Base-by-base conservation (phyloP, 352 stramenopile species). In the Globisporangium iwayamae region DNA sequence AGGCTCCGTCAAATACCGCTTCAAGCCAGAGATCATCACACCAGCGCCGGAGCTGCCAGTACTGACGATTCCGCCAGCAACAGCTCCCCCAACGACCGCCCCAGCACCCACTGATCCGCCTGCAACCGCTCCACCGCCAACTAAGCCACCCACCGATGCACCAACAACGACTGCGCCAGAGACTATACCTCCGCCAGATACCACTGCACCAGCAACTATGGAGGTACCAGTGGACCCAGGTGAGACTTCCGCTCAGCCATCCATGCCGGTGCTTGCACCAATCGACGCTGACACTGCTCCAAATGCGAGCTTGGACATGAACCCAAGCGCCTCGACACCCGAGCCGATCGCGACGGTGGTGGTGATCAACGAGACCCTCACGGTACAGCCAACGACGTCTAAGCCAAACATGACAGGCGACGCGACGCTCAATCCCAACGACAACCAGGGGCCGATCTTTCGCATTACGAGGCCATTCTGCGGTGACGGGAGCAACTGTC, bases 401-500 rank as follows among this genome's bases (percentile, higher is more conserved):
- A 41, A 46, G 34, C 53, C 53, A 7, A 47, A 58, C 18, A 9
- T 30, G 7, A 32, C 32, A n/a, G 10, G 10, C 2, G 39, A 62
- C n/a, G 18, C 16, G 22, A 5, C 60, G 58, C 39, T 56, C 67
- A 16, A 74, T 66, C 54, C 71, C 66, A 34, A 79, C 65, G 0
- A 62, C 72, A 28, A 76, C 50, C 22, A 61, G 60, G 7, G 48
- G 0, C 67, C 67, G 41, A 76, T 69, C 34, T 55, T 60, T 3
- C 56, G 39, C 16, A 43, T 58, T 1, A 63, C 54, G 2, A 62
- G 63, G 1, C 43, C 61, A 8, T 90, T 79, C 60, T 92, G 83
- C 41, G 62, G 70, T 16, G 70, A 76, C 59, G 82, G 86, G 56
- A 14, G 13, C 48, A 92, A 92, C 69, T 92, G 83, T 47, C 53